Base-by-base conservation (phyloP, 2,329 filamentous ascomycete species). In the Chalaropsis thielavioides region DNA sequence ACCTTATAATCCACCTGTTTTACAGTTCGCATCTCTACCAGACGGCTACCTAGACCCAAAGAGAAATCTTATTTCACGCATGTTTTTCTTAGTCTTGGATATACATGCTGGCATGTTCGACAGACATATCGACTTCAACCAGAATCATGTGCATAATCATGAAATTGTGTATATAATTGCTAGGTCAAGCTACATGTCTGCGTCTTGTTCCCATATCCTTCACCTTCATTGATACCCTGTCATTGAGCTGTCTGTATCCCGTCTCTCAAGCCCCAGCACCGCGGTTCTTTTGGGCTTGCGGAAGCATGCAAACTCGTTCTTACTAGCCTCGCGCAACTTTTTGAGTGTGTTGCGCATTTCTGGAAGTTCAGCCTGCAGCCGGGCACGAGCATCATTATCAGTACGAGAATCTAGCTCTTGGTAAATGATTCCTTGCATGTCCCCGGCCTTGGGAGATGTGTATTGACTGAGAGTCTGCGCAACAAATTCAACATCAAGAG, bases 401-500 rank as follows among this genome's bases (percentile, higher is more conserved):
- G 94, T 97, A 61, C 91, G 85, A 67, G 84, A 82, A 73, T 99
- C 94, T 17, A 99, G 78, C 72, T 94, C 90, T 69, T 94, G 84
- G 75, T 97, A 99, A 60, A 99, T 92, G 73, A 92, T 85, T 70
- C 88, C 88, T 76, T 97, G 94, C 15, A 89, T 81, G 72, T 92
- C 85, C 7, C 85, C 85, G 2, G 91, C 90, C 62, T 84, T 82
- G 66, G 95, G 88, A 0, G 90, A 94, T 0, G 90, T 94, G 74
- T 95, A 99, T 70, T 92, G 87, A 67, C 84, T 89, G 41, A 99
- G 81, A 4, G 92, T 96, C 77, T 99, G 94, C 0, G 92, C 90
- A 66, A 97, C 86, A 72, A 99, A 97, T 75, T 99, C 94, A 1
- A 96, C 92, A 72, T 99, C 94, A 0, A 99, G 83, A 0, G 94